Base-by-base conservation (phyloP, 306 rosid species). In the Citrullus mucosospermus region DNA sequence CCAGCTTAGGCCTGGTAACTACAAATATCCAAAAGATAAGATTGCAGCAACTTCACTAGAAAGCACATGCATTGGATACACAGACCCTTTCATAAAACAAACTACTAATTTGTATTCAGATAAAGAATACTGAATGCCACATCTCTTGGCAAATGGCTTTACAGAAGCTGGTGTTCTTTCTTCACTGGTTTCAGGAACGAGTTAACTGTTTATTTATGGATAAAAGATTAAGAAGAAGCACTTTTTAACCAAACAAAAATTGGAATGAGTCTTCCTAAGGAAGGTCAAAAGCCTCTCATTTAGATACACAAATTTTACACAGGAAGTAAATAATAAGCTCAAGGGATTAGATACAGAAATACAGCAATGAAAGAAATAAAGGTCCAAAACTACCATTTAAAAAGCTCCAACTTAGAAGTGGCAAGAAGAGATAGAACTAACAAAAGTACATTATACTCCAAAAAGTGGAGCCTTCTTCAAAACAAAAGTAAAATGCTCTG, bases 1-100 rank as follows among this genome's bases (percentile, higher is more conserved):
- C 86, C 55, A 96, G 82, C 89, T 90, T 92, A 20, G 99, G 96
- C 77, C 93, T 86, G 86, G 97, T 90, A 88, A 88, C 99, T 96
- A 89, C 79, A 75, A 41, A 80, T 76, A 84, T 67, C 60, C 83
- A 78, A 80, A 25, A 67, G 18, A 66, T 54, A 79, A 78, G 13
- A 55, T 59, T 15, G 14, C 51, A 57, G 51, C 38, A 34, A 55
- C 46, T 34, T 75, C 55, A 20, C 41, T 41, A 77, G 43, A 77
- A 59, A 43, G 69, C 22, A 57, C 9, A 28, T 38, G 22, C 14
- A 71, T 2, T 1, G 57, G 20, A 70, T 12, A 46, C 20, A 22
- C 39, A 46, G 57, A 70, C 57, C 8, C 43, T 76, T 76, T 10
- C 67, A 36, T 57, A 20, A n/a, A 76, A 56, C 50, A 55, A 34